A percentile compares a stretch with the other conserved stretches of the same genome.
These are phyloP conservation scores for Cafeteria roenbergensis DNA, from an alignment of 108 stramenopile species.

Conservation along the genomic window DNA sequence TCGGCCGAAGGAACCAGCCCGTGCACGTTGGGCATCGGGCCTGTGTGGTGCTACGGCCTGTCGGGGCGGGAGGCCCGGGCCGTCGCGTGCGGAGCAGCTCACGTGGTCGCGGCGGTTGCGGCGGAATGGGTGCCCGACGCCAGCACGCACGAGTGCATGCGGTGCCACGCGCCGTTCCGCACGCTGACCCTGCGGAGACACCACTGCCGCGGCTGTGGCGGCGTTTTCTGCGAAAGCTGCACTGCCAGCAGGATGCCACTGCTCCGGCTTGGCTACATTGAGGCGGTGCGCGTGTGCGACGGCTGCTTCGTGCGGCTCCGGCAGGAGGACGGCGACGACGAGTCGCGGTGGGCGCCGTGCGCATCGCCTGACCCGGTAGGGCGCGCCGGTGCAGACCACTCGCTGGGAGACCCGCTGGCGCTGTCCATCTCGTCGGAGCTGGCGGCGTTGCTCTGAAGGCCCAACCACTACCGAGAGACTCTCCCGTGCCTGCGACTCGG, in stretches of 20 bases:
- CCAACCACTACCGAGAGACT: too few relatives aligned
- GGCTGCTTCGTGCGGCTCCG: constrained; percentile 3
- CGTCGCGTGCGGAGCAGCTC: neutral
- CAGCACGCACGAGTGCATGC: neutral
- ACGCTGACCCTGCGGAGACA: neutral
- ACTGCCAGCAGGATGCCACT: neutral
- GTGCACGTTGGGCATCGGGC: too few relatives aligned
- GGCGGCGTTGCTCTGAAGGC: too few relatives aligned
- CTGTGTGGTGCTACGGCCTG: too few relatives aligned
- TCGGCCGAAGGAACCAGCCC: too few relatives aligned
- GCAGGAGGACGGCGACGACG: too few relatives aligned
- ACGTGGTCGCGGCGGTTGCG: neutral
- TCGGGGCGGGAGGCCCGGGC: neutral
- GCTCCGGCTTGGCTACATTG: constrained; percentile 8
- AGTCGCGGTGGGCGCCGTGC: too few relatives aligned
- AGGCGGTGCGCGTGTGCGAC: constrained; percentile 13
- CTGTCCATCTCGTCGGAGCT: too few relatives aligned
- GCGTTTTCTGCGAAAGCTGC: constrained; percentile 8
- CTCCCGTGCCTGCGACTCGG: too few relatives aligned
- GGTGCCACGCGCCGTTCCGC: neutral
- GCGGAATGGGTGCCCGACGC: constrained; percentile 8
- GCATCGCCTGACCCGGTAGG: too few relatives aligned
- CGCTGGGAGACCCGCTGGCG: too few relatives aligned
- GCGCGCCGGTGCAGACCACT: too few relatives aligned
- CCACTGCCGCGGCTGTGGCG: constrained; percentile 18